Percentiles rank a stretch among this genome's conserved stretches.
Evolutionary conservation across 2,329 filamentous ascomycete species (phyloP).

Genomic region (Cordyceps tenuipes): DNA sequence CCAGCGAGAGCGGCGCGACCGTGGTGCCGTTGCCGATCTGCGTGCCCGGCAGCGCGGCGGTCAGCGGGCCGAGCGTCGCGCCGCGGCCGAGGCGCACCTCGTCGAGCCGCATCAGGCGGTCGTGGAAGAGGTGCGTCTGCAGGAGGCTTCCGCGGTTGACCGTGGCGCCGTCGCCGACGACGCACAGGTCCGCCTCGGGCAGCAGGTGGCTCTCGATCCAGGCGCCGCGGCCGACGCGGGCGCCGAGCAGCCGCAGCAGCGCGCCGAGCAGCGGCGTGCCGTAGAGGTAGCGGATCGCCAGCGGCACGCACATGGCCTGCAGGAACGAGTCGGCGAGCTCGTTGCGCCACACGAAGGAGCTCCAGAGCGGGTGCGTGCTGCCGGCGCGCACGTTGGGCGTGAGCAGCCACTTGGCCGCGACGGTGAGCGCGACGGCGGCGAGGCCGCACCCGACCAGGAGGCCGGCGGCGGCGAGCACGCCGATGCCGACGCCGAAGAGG

Average conservation of each 20-base stretch:
- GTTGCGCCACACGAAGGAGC: constrained; percentile 19
- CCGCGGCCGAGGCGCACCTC: constrained; percentile 14
- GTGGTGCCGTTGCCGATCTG: constrained; percentile 16
- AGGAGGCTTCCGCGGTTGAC: constrained; percentile 17
- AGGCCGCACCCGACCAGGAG: constrained; percentile 10
- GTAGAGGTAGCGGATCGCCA: constrained; percentile 13
- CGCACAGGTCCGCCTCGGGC: constrained; percentile 16
- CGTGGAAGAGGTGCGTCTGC: constrained; percentile 18
- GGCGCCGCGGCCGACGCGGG: constrained; percentile 16
- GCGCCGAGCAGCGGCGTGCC: constrained; percentile 15
- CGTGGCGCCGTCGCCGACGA: constrained; percentile 15
- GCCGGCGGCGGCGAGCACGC: constrained; percentile 11
- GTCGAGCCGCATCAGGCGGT: constrained; percentile 18
- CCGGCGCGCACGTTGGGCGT: constrained; percentile 15
- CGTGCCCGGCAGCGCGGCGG: constrained; percentile 16
- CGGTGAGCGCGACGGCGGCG: constrained; percentile 9
- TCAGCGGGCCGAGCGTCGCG: constrained; percentile 15
- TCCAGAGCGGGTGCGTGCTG: constrained; percentile 17
- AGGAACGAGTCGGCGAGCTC: constrained; percentile 55
- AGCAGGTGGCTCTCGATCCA: constrained; percentile 18
- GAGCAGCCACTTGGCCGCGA: constrained; percentile 16
- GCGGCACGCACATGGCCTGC: constrained; percentile 23
- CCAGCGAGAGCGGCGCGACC: constrained; percentile 15
- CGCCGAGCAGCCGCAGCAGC: constrained; percentile 16
- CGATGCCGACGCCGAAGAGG: constrained; percentile 13